Evolutionary conservation across 257 asterid genomes (phyloP).

Genomic region (Orobanche coerulescens): DNA sequence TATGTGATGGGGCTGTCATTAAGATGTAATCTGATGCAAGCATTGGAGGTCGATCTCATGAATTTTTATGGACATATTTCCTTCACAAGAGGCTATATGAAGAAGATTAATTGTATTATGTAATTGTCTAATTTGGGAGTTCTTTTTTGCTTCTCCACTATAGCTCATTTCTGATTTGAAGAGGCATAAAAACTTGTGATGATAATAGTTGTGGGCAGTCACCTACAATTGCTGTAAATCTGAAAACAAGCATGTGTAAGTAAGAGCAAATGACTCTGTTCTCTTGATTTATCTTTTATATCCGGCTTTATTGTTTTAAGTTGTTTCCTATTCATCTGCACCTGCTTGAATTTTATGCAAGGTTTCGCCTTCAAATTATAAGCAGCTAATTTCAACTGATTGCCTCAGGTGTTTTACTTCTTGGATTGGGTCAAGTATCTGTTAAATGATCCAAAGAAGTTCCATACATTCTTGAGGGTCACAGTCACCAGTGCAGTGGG

Average conservation of each 20-base stretch:
- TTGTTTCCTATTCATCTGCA: slow-evolving; percentile 14
- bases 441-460: slow-evolving; percentile 78
- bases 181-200: not conserved
- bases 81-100: slow-evolving; percentile 7
- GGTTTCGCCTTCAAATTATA: slow-evolving; percentile 7
- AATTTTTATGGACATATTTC: slow-evolving; percentile 12
- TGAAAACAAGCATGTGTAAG: slow-evolving; percentile 14
- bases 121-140: not conserved
- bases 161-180: slow-evolving; percentile 7
- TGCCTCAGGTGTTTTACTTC: slow-evolving; percentile 85
- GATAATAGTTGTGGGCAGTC: slow-evolving; percentile 1
- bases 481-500: slow-evolving; percentile 76
- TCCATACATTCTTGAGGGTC: slow-evolving; percentile 76
- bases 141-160: not conserved
- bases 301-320: not conserved
- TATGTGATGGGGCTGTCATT: not conserved
- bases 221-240: slow-evolving; percentile 8
- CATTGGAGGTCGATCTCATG: slow-evolving; percentile 5
- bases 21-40: not conserved
- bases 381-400: slow-evolving; percentile 22
- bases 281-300: not conserved
- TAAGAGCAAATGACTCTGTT: slow-evolving; percentile 2
- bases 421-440: slow-evolving; percentile 88
- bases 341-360: slow-evolving; percentile 3
- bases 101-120: not conserved